Base-by-base conservation (phyloP, 2,329 filamentous ascomycete species). In the Fragosphaeria purpurea region DNA sequence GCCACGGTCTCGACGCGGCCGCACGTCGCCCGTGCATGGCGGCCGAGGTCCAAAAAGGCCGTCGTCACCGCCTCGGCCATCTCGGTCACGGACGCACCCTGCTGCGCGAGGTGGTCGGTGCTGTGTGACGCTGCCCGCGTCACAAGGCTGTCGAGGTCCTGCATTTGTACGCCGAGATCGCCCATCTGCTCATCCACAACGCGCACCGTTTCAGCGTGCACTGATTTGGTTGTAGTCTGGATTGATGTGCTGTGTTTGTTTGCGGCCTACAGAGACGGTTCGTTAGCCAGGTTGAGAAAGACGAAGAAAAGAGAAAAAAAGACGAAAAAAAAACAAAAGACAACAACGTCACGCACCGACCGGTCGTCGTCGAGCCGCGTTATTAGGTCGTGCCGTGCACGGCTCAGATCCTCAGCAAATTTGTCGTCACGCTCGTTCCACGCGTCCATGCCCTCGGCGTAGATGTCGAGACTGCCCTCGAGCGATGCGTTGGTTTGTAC, bases 101-200 rank as follows among this genome's bases (percentile, higher is more conserved):
- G 86, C 32, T 77, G 75, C 32, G 81, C 74, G 63, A 93, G 84
- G 62, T 95, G 88, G 13, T 74, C 73, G 34, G 84, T 80, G 63
- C 95, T 97, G 60, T 94, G 85, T 1, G 79, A 79, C 53, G 84
- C 81, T 46, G 94, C 89, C 35, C 86, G 82, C 35, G 83, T 77
- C 40, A 97, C 88, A 59, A 96, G 95, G 57, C 91, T 87, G 60
- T 97, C 91, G 7, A 98, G 76, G 1, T 88, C 86, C 51, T 83
- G 80, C 79, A 98, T 90, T 66, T 97, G 88, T n/a, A 75, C 77
- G 54, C 86, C 84, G 62, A 98, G 85, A 58, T 95, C 87, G 50
- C 79, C 77, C 70, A 94, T 86, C 68, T 98, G 93, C 51, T 86
- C 83, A 61, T 91, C 86, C 10, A 97, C 90, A 52, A 94, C 91